Evolutionary conservation across 1,284 basidiomycete genomes (phyloP).

Genomic region (Austroboletus olivaceoglutinosus): DNA sequence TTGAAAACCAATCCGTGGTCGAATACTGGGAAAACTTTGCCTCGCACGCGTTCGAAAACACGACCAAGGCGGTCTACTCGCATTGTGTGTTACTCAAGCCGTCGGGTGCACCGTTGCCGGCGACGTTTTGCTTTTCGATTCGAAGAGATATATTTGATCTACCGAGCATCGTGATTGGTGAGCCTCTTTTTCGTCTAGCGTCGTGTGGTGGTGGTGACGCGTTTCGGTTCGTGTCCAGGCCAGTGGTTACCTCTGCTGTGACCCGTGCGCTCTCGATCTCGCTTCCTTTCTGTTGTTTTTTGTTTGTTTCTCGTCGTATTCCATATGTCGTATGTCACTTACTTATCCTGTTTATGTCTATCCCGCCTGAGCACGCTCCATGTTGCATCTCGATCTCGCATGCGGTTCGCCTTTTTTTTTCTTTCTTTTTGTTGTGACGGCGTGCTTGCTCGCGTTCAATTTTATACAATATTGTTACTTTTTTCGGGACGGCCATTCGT

Average conservation of each 20-base stretch:
- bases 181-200: conserved; percentile 10
- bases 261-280: conserved; percentile 8
- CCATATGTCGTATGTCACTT: conserved; percentile 9
- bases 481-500: not conserved
- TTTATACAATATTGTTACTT: not conserved
- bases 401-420: not conserved
- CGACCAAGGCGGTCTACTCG: conserved; percentile 91
- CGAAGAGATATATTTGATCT: conserved; percentile 86
- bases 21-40: conserved; percentile 97
- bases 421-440: not conserved
- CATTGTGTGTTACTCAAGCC: conserved; percentile 86
- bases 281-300: not conserved
- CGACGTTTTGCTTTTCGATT: conserved; percentile 93
- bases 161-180: conserved; percentile 84
- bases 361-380: not conserved
- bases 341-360: not conserved
- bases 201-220: not conserved
- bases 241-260: conserved; percentile 79
- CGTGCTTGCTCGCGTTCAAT: not conserved
- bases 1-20: conserved; percentile 87
- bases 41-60: conserved; percentile 93
- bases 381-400: conserved; percentile 2
- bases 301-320: not conserved
- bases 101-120: conserved; percentile 76
- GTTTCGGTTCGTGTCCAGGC: conserved; percentile 41